A percentile compares a stretch with the other conserved stretches of the same genome.
phyloP scores from a whole-genome alignment of 305 asterid species.

The Rubia peregrina region DNA sequence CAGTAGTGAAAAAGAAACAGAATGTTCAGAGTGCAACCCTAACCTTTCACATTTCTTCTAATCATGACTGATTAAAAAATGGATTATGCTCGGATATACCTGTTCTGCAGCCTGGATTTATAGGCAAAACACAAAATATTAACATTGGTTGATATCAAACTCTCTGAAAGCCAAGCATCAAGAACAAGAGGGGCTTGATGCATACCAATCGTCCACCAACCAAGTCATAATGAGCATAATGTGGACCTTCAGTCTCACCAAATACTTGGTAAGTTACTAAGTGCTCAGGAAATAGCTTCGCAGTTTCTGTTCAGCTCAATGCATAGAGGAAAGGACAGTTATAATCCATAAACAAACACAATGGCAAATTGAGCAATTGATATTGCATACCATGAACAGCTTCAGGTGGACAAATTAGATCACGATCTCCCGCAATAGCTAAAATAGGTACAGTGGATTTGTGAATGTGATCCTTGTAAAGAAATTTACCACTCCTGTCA shows the following conservation, averaged over 20 bases:
- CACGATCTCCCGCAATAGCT: slow-evolving; percentile 28
- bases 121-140: not conserved
- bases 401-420: slow-evolving; percentile 26
- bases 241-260: slow-evolving; percentile 27
- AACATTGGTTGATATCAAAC: not conserved
- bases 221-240: slow-evolving; percentile 30
- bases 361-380: not conserved
- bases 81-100: slow-evolving; percentile 17
- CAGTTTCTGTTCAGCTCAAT: slow-evolving; percentile 21
- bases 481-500: slow-evolving; percentile 19
- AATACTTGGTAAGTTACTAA: slow-evolving; percentile 23
- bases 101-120: slow-evolving; percentile 19
- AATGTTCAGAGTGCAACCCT: slow-evolving; percentile 52
- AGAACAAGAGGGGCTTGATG: not conserved
- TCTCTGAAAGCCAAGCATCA: not conserved
- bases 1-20: slow-evolving; percentile 30
- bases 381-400: slow-evolving; percentile 23
- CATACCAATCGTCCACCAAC: slow-evolving; percentile 26
- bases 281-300: slow-evolving; percentile 23
- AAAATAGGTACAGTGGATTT: slow-evolving; percentile 23
- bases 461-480: slow-evolving; percentile 25
- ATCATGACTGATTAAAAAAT: slow-evolving; percentile 16
- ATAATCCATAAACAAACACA: not conserved
- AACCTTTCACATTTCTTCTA: slow-evolving; percentile 37
- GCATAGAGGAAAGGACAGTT: not conserved